A percentile compares a stretch with the other conserved stretches of the same genome.
Conservation (phyloP, 257 asterid species). For the Solanum commersonii region DNA sequence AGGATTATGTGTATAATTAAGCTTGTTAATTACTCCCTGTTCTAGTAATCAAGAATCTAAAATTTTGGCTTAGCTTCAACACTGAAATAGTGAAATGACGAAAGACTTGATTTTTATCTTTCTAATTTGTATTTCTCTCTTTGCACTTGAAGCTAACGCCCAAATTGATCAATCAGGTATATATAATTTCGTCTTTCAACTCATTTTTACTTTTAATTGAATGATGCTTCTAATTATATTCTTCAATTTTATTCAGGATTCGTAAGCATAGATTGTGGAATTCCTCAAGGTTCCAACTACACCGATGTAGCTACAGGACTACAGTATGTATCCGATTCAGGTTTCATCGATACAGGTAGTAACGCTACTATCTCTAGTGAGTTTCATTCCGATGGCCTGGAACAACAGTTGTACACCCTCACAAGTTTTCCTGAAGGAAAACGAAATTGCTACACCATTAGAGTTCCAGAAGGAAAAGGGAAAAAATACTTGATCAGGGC, state of each 20-base stretch:
- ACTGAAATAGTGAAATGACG: not conserved
- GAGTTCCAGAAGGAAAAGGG: not conserved
- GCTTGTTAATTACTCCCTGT: not conserved
- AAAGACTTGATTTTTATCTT: not conserved
- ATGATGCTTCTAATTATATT: not conserved
- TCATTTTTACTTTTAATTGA: not conserved
- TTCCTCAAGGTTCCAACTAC: not conserved
- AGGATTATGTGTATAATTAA: not conserved
- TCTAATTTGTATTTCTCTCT: not conserved
- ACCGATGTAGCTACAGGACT: not conserved
- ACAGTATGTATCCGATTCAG: not conserved
- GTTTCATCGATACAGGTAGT: not conserved
- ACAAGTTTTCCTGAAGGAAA: not conserved
- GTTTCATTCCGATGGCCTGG: not conserved
- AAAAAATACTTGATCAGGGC: conserved; percentile 9
- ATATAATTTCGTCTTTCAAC: not conserved
- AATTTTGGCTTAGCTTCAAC: not conserved
- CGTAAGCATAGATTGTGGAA: not conserved
- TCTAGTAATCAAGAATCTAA: not conserved
- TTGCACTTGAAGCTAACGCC: not conserved
- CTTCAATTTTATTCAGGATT: not conserved
- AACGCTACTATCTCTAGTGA: not conserved
- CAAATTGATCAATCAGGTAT: not conserved
- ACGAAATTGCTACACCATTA: conserved; percentile 1
- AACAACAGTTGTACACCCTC: not conserved